Conservation (phyloP, 2,329 filamentous ascomycete species). For the Ascocoryne sarcoides region DNA sequence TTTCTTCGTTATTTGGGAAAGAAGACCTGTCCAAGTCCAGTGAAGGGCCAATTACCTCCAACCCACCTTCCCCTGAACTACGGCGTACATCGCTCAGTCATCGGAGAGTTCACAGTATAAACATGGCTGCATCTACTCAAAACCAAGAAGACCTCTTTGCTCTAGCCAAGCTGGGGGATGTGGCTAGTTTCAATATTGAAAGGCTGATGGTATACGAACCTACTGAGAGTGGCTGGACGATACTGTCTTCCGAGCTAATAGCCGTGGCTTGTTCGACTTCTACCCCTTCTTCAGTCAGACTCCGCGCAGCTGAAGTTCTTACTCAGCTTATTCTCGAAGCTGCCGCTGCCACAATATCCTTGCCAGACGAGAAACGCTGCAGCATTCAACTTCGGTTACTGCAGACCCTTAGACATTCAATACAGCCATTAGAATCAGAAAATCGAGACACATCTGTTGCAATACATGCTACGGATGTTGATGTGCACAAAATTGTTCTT, state of each 20-base stretch:
- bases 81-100: conserved; percentile 25
- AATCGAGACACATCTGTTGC: conserved; percentile 46
- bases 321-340: conserved; percentile 49
- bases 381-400: conserved; percentile 66
- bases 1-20: conserved; percentile 59
- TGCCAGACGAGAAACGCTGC: conserved; percentile 43
- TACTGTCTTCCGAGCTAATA: conserved; percentile 50
- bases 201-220: conserved; percentile 62
- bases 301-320: conserved; percentile 56
- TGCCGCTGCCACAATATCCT: conserved; percentile 40
- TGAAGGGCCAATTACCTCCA: conserved; percentile 21
- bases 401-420: conserved; percentile 52
- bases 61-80: conserved; percentile 15
- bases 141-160: conserved; percentile 59
- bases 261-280: conserved; percentile 39
- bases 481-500: conserved; percentile 72
- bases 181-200: conserved; percentile 65
- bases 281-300: conserved; percentile 44
- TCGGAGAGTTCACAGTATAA: conserved; percentile 36
- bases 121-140: conserved; percentile 38
- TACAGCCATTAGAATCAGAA: conserved; percentile 47
- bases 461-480: conserved; percentile 57
- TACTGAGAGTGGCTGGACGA: conserved; percentile 65
- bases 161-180: conserved; percentile 62
- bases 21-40: conserved; percentile 14